Percentiles rank a stretch among this genome's conserved stretches.
Evolutionary conservation across 1,284 basidiomycete species (phyloP).

Genomic region (Moesziomyces sp.): DNA sequence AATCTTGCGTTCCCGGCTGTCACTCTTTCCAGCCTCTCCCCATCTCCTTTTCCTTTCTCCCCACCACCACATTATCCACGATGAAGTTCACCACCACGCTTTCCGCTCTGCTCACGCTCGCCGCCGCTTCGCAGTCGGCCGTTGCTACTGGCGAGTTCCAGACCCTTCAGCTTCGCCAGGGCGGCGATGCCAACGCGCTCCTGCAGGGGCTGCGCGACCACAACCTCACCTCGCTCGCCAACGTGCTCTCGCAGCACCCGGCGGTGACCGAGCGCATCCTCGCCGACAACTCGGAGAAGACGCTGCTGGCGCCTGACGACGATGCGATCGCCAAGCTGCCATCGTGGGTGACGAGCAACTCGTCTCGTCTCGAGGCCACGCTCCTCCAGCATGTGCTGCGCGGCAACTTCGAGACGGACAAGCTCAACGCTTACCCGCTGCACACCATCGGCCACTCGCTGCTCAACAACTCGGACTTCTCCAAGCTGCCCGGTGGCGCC

Average conservation of each 20-base stretch:
- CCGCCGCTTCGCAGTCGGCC: constrained; percentile 9
- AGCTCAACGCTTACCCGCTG: constrained; percentile 36
- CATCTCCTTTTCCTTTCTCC: constrained; percentile 1
- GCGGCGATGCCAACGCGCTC: constrained; percentile 42
- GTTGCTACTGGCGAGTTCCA: constrained; percentile 22
- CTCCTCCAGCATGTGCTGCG: constrained; percentile 52
- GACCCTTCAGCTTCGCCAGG: constrained; percentile 37
- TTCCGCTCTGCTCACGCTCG: constrained; percentile 23
- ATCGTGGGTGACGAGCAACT: constrained; percentile 43
- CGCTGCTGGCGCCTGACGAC: constrained; percentile 48
- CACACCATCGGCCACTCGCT: constrained; percentile 56
- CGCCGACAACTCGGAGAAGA: constrained; percentile 39
- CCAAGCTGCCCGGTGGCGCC: constrained; percentile 51
- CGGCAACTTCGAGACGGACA: constrained; percentile 30
- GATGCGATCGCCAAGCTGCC: constrained; percentile 43
- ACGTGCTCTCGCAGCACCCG: constrained; percentile 37
- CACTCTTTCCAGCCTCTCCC: constrained; percentile 42
- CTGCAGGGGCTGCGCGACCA: constrained; percentile 42
- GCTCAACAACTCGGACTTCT: constrained; percentile 26
- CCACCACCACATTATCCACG: background rate
- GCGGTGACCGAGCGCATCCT: constrained; percentile 45
- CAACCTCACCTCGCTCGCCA: constrained; percentile 49
- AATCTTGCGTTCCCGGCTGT: constrained; percentile 13
- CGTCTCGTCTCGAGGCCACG: constrained; percentile 45
- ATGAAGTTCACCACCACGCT: constrained; percentile 31